Base-by-base conservation (phyloP, 805 yeast genomes). In the Candida arabinofermentans region DNA sequence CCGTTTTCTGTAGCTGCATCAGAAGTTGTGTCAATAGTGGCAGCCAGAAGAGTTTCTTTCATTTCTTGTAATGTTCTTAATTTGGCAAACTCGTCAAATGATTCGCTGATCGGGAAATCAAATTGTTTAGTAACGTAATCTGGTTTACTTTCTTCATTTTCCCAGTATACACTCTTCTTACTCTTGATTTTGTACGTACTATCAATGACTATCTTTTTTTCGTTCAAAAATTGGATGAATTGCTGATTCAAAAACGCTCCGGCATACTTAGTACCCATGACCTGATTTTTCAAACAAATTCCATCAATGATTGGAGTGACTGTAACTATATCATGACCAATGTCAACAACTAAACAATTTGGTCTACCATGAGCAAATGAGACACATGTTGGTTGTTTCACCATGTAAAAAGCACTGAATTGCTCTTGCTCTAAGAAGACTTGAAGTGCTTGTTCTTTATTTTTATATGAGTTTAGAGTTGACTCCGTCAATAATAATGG, bases 331-430 rank as follows among this genome's bases (percentile, higher is more conserved):
- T 85, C 90, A 57, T 86, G 93, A 5, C 96, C 96, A 30, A 86
- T 65, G 60, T 88, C 96, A 30, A 88, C 91, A 30, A 88, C 88
- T 24, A 88, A 67, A 59, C 95, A 88, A 46, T 83, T 83, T 34
- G 95, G 89, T 58, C 95, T 74, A 3, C 96, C 96, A 49, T 85
- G 83, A 9, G 91, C 89, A 64, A 90, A 90, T 2, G 96, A 80
- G 1, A 85, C 81, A 65, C 95, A 84, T 0, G 95, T 83, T n/a
- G 96, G 91, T 8, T 83, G 73, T 43, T 88, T 83, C 12, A 86
- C 89, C 19, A 86, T 60, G 58, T 83, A 90, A 43, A 86, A 77
- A 0, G 95, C 97, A 29, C 93, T 90, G 51, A 82, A 83, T 27
- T 77, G 71, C 57, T 82, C 72, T 12, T 70, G 65, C 57, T 88